Evolutionary conservation across 2,329 filamentous ascomycete species (phyloP).

Genomic region (Sporothrix brunneoviolacea): DNA sequence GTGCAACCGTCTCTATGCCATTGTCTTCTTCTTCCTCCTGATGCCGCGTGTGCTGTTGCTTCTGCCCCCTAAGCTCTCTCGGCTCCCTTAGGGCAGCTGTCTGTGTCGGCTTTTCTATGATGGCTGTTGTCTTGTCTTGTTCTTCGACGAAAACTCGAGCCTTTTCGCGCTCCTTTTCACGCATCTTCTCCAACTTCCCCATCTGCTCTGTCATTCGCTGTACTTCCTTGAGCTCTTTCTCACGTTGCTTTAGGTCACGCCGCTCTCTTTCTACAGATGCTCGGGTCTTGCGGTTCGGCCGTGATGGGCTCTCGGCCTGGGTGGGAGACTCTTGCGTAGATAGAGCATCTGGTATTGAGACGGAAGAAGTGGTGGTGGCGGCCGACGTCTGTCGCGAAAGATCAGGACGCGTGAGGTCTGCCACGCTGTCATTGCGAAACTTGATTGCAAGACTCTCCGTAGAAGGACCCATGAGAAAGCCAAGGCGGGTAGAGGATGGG

Average conservation of each 20-base stretch:
- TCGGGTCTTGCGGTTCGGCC: slow-evolving; percentile 44
- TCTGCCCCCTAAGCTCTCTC: slow-evolving; percentile 47
- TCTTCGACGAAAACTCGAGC: slow-evolving; percentile 53
- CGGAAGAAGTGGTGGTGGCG: background rate
- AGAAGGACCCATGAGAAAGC: slow-evolving; percentile 37
- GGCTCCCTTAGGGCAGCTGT: slow-evolving; percentile 38
- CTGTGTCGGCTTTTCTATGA: slow-evolving; percentile 41
- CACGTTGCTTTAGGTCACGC: slow-evolving; percentile 48
- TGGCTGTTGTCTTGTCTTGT: slow-evolving; percentile 43
- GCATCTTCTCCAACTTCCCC: slow-evolving; percentile 58
- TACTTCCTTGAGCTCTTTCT: slow-evolving; percentile 54
- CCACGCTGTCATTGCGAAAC: slow-evolving; percentile 19
- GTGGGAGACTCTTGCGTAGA: slow-evolving; percentile 15
- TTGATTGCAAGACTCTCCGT: slow-evolving; percentile 39
- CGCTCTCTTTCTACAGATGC: slow-evolving; percentile 56
- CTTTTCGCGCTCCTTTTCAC: slow-evolving; percentile 66
- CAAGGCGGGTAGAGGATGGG: slow-evolving; percentile 43
- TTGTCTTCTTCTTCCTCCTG: slow-evolving; percentile 16
- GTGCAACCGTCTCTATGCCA: slow-evolving; percentile 13
- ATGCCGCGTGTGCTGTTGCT: slow-evolving; percentile 22
- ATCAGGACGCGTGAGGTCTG: slow-evolving; percentile 40
- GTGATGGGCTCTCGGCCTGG: slow-evolving; percentile 37
- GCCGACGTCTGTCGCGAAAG: slow-evolving; percentile 31
- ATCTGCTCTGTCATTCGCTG: slow-evolving; percentile 54
- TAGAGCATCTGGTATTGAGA: slow-evolving; percentile 11